phyloP scores from a whole-genome alignment of 495 filamentous ascomycete genomes.

The Monascus purpureus region DNA sequence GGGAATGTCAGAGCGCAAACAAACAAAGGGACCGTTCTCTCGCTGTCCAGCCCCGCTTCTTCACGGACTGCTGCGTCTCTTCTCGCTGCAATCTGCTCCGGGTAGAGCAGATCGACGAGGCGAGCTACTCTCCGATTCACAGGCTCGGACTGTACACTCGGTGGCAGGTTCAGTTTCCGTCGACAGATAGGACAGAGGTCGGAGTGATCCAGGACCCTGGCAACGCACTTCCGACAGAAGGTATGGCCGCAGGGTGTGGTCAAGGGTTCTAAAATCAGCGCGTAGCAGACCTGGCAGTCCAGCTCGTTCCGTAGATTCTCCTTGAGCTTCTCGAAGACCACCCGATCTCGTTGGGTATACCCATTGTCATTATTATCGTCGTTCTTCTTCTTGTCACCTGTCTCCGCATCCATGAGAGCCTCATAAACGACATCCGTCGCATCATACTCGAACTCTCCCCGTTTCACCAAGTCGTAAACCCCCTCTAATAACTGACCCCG shows the following conservation, averaged over 20 bases:
- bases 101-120: slow-evolving; percentile 50
- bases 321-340: slow-evolving; percentile 40
- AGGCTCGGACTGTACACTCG: slow-evolving; percentile 36
- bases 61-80: slow-evolving; percentile 39
- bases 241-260: slow-evolving; percentile 84
- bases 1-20: slow-evolving; percentile 73
- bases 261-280: slow-evolving; percentile 61
- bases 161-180: slow-evolving; percentile 45
- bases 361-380: slow-evolving; percentile 19
- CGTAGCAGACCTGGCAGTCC: slow-evolving; percentile 82
- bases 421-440: slow-evolving; percentile 41
- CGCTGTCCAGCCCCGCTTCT: slow-evolving; percentile 29
- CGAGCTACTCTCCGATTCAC: slow-evolving; percentile 47
- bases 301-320: slow-evolving; percentile 51
- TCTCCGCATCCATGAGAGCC: slow-evolving; percentile 21
- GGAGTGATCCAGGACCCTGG: slow-evolving; percentile 59
- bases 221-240: slow-evolving; percentile 68
- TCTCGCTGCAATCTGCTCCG: slow-evolving; percentile 46
- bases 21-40: slow-evolving; percentile 58
- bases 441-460: slow-evolving; percentile 18
- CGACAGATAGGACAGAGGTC: slow-evolving; percentile 70
- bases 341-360: slow-evolving; percentile 28
- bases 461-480: slow-evolving; percentile 15
- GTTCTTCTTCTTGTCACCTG: slow-evolving; percentile 13
- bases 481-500: slow-evolving; percentile 12